Evolutionary conservation across 164 flowering plant genomes (phyloP).

Genomic region (Vitis rotundifolia): DNA sequence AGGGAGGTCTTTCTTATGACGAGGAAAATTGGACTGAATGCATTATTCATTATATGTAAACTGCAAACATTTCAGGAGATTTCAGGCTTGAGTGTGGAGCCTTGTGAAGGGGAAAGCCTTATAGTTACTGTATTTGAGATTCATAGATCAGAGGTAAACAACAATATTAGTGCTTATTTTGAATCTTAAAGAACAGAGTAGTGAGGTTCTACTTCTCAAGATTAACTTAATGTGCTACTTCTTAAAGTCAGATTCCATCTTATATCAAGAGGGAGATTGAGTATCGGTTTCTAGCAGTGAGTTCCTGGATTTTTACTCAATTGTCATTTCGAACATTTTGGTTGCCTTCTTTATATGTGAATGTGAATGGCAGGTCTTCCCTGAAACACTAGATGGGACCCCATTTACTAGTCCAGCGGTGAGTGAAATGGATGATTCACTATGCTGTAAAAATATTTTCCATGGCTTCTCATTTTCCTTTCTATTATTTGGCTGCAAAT

Average conservation of each 20-base stretch:
- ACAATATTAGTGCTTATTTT: neutral
- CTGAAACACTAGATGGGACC: constrained; percentile 68
- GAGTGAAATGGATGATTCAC: neutral
- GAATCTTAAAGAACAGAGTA: neutral
- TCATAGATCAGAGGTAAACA: constrained; percentile 66
- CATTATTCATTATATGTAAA: no score
- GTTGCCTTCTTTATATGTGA: neutral
- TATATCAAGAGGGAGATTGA: constrained; percentile 86
- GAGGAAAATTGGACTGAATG: no score
- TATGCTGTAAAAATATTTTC: neutral
- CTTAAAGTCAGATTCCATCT: constrained; percentile 60
- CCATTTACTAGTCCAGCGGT: constrained; percentile 63
- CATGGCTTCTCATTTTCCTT: neutral
- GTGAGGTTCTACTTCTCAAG: neutral
- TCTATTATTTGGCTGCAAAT: neutral
- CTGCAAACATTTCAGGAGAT: constrained; percentile 59
- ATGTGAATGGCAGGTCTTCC: constrained; percentile 49
- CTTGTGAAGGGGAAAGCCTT: constrained; percentile 84
- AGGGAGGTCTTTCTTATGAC: no score
- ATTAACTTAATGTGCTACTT: constrained; percentile 3
- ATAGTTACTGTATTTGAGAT: constrained; percentile 86
- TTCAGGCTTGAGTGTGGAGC: constrained; percentile 92
- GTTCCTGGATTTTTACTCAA: constrained; percentile 13
- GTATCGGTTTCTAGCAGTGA: constrained; percentile 89
- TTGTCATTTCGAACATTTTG: no score